A percentile compares a stretch with the other conserved stretches of the same genome.
Evolutionary conservation across 2,329 filamentous ascomycete genomes (phyloP).

Genomic region (Monosporascus sp.): DNA sequence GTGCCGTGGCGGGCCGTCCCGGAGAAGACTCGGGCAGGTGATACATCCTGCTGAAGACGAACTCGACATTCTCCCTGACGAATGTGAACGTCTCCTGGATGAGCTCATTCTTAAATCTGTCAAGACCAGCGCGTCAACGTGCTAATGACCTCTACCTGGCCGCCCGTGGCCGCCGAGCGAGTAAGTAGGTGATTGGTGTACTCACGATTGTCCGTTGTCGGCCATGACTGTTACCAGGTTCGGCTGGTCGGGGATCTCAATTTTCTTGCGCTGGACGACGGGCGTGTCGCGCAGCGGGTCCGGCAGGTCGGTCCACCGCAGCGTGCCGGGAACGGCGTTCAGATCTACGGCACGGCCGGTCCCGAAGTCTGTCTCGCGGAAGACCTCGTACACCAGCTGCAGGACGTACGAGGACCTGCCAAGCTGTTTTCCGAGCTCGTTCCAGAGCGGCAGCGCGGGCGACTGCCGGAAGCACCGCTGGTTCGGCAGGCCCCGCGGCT

Average conservation of each 20-base stretch:
- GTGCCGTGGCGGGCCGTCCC: constrained; percentile 19
- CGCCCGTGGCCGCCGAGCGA: not conserved
- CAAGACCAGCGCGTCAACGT: not conserved
- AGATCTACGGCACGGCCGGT: constrained; percentile 30
- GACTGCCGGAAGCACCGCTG: constrained; percentile 16
- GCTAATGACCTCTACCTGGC: not conserved
- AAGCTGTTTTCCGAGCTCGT: constrained; percentile 49
- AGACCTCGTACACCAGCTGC: constrained; percentile 49
- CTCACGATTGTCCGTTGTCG: constrained; percentile 49
- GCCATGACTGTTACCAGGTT: constrained; percentile 42
- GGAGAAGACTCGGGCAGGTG: constrained; percentile 26
- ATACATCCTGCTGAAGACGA: constrained; percentile 45
- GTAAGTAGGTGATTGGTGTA: not conserved
- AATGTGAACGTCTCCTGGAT: constrained; percentile 50
- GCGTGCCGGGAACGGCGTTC: constrained; percentile 38
- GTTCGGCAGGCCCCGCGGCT: constrained; percentile 41
- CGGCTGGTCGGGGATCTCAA: constrained; percentile 50
- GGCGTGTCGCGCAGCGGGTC: constrained; percentile 47
- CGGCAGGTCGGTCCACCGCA: constrained; percentile 57
- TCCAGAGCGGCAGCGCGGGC: constrained; percentile 35
- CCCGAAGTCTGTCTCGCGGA: constrained; percentile 42
- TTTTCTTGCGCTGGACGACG: constrained; percentile 48
- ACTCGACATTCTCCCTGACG: constrained; percentile 50
- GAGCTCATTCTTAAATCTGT: constrained; percentile 47
- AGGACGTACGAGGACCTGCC: constrained; percentile 52